Conservation (phyloP, 2,329 filamentous ascomycete species). For the Aspergillus alliaceus region DNA sequence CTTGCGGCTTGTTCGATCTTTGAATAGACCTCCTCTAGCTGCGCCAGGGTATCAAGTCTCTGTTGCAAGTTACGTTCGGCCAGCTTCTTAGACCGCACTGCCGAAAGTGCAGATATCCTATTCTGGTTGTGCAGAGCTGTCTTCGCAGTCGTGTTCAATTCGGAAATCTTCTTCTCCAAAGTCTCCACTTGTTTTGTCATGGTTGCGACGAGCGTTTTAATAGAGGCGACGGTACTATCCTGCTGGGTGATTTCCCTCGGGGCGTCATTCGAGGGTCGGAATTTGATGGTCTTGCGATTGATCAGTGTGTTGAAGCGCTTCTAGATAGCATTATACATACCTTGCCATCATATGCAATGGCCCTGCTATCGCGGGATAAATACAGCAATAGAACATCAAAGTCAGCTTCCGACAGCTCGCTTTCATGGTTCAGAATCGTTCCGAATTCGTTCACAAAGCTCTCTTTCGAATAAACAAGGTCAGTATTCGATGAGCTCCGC, state of each 20-base stretch:
- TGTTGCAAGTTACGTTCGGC: constrained; percentile 72
- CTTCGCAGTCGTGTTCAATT: constrained; percentile 60
- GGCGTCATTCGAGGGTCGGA: constrained; percentile 58
- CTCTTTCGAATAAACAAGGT: constrained; percentile 66
- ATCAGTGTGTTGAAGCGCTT: constrained; percentile 17
- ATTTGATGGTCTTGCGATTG: constrained; percentile 65
- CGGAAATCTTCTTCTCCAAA: constrained; percentile 56
- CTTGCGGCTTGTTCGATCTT: constrained; percentile 83
- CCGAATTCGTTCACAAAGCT: constrained; percentile 64
- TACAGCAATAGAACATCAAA: constrained; percentile 69
- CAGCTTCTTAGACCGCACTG: constrained; percentile 79
- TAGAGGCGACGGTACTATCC: constrained; percentile 77
- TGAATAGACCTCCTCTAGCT: constrained; percentile 80
- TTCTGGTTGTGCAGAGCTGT: constrained; percentile 72
- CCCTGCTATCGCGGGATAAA: constrained; percentile 65
- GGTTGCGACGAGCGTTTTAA: constrained; percentile 70
- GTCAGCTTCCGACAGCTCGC: constrained; percentile 61
- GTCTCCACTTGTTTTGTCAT: constrained; percentile 67
- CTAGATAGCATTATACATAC: constrained; percentile 27
- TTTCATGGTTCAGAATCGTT: constrained; percentile 49
- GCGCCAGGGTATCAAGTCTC: constrained; percentile 70
- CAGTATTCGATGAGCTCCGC: constrained; percentile 54
- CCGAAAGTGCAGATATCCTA: constrained; percentile 70
- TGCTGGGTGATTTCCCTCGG: constrained; percentile 65
- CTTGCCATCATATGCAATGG: constrained; percentile 49